A percentile compares a stretch with the other conserved stretches of the same genome.
Evolutionary conservation across 2,329 filamentous ascomycete genomes (phyloP).

Genomic region (Sphaerostilbella broomeana): DNA sequence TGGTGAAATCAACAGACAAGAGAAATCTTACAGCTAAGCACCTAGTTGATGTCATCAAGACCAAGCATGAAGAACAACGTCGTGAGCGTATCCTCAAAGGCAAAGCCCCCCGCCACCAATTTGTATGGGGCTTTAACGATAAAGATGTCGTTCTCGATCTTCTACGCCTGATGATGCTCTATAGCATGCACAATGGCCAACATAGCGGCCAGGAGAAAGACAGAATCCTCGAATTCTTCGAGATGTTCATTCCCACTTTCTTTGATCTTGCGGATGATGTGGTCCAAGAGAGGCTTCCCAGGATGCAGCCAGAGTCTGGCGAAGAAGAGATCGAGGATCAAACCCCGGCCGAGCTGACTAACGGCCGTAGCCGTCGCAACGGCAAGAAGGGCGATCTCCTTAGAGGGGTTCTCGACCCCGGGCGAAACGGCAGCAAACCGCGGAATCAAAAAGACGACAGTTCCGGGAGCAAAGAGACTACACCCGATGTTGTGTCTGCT

Average conservation of each 20-base stretch:
- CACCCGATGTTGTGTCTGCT: conserved; percentile 72
- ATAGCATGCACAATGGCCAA: conserved; percentile 60
- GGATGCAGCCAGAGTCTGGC: conserved; percentile 62
- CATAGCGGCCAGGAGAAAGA: conserved; percentile 68
- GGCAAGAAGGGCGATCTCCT: conserved; percentile 75
- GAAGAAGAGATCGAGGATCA: conserved; percentile 74
- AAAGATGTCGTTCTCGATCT: conserved; percentile 59
- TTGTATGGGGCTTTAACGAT: conserved; percentile 67
- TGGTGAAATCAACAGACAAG: conserved; percentile 84
- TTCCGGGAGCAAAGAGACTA: conserved; percentile 81
- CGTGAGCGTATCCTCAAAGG: conserved; percentile 59
- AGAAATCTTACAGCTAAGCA: conserved; percentile 85
- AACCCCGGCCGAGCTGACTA: conserved; percentile 63
- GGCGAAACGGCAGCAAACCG: conserved; percentile 62
- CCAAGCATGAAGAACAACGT: conserved; percentile 85
- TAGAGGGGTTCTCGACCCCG: conserved; percentile 76
- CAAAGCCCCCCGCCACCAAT: conserved; percentile 62
- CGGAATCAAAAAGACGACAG: conserved; percentile 74
- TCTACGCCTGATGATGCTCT: conserved; percentile 57
- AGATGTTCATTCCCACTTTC: conserved; percentile 68
- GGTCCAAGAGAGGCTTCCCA: conserved; percentile 59
- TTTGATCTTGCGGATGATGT: conserved; percentile 68
- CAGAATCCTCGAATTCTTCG: conserved; percentile 67
- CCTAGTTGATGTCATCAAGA: conserved; percentile 83
- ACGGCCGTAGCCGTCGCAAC: conserved; percentile 61